Conservation (phyloP, 257 asterid species). For the Scutellaria minor region DNA sequence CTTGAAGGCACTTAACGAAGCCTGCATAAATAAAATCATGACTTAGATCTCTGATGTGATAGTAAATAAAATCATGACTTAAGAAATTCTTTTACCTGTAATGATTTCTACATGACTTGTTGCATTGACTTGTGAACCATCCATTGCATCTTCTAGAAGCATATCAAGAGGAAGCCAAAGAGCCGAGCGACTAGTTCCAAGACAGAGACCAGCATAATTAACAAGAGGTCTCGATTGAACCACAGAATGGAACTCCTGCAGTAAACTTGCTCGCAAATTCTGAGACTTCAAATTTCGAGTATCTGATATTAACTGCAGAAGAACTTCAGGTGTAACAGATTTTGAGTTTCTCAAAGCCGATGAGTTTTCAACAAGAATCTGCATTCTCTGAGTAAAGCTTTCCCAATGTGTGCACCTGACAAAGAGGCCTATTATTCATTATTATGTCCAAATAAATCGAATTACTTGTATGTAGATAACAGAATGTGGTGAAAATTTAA, state of each 20-base stretch:
- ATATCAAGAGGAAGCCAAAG: constrained; percentile 97
- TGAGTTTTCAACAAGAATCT: constrained; percentile 71
- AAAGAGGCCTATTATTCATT: constrained; percentile 1
- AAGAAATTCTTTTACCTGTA: constrained; percentile 59
- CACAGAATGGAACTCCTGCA: constrained; percentile 47
- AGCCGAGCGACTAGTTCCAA: constrained; percentile 73
- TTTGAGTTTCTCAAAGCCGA: constrained; percentile 64
- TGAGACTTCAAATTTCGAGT: constrained; percentile 37
- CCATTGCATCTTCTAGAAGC: constrained; percentile 94
- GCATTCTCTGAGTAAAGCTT: constrained; percentile 60
- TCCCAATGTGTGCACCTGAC: constrained; percentile 74
- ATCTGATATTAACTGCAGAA: constrained; percentile 58
- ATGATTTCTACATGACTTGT: constrained; percentile 89
- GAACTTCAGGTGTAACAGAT: constrained; percentile 45
- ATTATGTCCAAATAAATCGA: constrained; percentile 11
- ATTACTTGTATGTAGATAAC: not conserved
- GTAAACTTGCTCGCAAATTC: constrained; percentile 48
- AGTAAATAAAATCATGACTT: not conserved
- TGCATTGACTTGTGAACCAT: constrained; percentile 85
- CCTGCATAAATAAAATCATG: constrained; percentile 53
- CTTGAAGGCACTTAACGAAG: constrained; percentile 88
- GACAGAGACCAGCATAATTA: constrained; percentile 65
- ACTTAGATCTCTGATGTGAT: constrained; percentile 27
- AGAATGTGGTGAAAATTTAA: no score
- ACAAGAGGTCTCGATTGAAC: constrained; percentile 59